Evolutionary conservation across 139 green algal genomes (phyloP), one percentile per base, ranked within the genome.

Genomic region (Tetraselmis chui): DNA sequence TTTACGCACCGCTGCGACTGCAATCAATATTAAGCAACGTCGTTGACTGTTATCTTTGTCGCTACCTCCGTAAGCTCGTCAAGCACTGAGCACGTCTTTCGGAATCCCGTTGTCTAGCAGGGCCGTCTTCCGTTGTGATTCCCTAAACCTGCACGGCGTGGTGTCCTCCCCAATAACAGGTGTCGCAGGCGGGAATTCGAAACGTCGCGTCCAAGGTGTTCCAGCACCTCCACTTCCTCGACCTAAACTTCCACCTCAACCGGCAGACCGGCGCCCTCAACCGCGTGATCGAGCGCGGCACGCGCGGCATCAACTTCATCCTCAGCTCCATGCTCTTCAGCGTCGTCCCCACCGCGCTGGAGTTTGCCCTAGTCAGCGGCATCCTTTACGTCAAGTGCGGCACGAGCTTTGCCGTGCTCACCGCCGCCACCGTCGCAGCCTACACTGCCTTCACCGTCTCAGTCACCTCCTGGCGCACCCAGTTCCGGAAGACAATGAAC

Each of bases 221-320:
- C 88, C 59, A 58, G 2, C 95, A 98, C 87, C 91, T 99, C 29
- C 95, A 98, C 85, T 67, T 59, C 23, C 90, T 98, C 32, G 95
- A 98, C 86, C 87, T 98, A 0, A 80, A 59, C 1, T 99, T 94
- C 84, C 96, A 99, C 88, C 89, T 99, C 27, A 85, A 79, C 22
- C 82, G 91, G 23, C 95, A 98, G 84, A 99, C 96, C 23, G 95
- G 96, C 23, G 92, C 92, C 28, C 80, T 99, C 31, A 91, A 86
- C 25, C 89, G 95, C 18, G 88, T 95, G 1, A 95, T 98, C 32
- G 96, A 99, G 87, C 82, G 96, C 0, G 96, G 96, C 76, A 95
- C 92, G 0, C 90, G 96, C 1, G 96, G 95, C 81, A 98, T 99
- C 88, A 97, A 95, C 86, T 99, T 98, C 88, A 94, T 98, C 32